Percentiles rank a stretch among this genome's conserved stretches.
Evolutionary conservation across 2,329 filamentous ascomycete genomes (phyloP).

Genomic region (Escovopsis sp.): DNA sequence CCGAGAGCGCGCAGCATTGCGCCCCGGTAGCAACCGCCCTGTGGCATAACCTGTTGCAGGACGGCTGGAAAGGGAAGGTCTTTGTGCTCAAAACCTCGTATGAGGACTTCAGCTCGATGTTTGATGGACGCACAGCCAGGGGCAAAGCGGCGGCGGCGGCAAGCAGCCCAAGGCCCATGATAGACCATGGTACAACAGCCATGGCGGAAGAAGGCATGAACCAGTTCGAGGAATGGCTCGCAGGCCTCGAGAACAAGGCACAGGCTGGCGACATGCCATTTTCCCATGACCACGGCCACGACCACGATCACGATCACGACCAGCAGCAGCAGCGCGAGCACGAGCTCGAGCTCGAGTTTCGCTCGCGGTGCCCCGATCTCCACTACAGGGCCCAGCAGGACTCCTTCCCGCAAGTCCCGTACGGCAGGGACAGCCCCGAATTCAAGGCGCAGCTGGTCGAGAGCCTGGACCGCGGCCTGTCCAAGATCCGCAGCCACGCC

Average conservation of each 20-base stretch:
- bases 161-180: too few relatives aligned
- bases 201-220: too few relatives aligned
- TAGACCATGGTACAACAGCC: too few relatives aligned
- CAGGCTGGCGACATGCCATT: too few relatives aligned
- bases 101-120: conserved; percentile 38
- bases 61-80: conserved; percentile 35
- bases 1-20: conserved; percentile 36
- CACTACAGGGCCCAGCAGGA: conserved; percentile 29
- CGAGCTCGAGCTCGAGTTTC: conserved; percentile 32
- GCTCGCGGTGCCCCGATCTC: conserved; percentile 28
- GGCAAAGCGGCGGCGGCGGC: too few relatives aligned
- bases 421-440: conserved; percentile 24
- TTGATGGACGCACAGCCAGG: conserved; percentile 36
- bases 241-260: too few relatives aligned
- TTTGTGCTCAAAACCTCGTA: conserved; percentile 43
- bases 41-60: conserved; percentile 27
- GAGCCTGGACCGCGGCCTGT: conserved; percentile 31
- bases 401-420: conserved; percentile 9
- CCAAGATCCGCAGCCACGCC: conserved; percentile 24
- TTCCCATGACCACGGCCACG: too few relatives aligned
- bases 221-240: too few relatives aligned
- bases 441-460: conserved; percentile 32
- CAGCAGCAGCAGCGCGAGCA: too few relatives aligned
- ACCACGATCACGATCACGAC: too few relatives aligned
- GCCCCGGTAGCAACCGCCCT: conserved; percentile 32